Evolutionary conservation across 257 asterid species (phyloP).

Genomic region (Linderniella brevidens): DNA sequence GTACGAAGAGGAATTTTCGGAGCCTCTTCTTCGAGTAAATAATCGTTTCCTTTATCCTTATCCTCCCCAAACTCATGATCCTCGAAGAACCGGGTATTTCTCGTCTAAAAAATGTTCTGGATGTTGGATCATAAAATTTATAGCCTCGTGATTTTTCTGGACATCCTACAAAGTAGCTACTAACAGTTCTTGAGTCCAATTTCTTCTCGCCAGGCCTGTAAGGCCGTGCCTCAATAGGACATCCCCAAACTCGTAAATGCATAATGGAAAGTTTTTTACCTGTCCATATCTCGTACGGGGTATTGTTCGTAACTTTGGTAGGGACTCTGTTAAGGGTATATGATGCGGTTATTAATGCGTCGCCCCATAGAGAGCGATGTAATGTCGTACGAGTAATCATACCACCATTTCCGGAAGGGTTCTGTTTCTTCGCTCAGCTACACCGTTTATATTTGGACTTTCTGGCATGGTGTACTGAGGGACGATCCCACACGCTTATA

Average conservation of each 20-base stretch:
- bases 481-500: constrained; percentile 1
- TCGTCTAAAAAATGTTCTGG: background rate
- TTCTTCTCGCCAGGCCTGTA: background rate
- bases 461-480: background rate
- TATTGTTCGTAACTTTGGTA: background rate
- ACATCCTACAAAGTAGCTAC: background rate
- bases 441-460: background rate
- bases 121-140: background rate
- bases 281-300: background rate
- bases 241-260: constrained; percentile 1
- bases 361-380: constrained; percentile 1
- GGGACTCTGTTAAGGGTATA: background rate
- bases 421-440: background rate
- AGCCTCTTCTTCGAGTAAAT: background rate
- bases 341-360: background rate
- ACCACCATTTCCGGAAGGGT: background rate
- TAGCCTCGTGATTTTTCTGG: background rate
- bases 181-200: background rate
- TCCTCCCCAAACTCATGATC: background rate
- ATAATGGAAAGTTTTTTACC: background rate
- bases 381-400: background rate
- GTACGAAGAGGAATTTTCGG: background rate
- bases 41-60: background rate
- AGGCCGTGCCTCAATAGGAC: background rate
- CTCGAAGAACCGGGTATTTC: background rate